phyloP scores from a whole-genome alignment of 441 rosid genomes.

The Arabidopsis hybrid region DNA sequence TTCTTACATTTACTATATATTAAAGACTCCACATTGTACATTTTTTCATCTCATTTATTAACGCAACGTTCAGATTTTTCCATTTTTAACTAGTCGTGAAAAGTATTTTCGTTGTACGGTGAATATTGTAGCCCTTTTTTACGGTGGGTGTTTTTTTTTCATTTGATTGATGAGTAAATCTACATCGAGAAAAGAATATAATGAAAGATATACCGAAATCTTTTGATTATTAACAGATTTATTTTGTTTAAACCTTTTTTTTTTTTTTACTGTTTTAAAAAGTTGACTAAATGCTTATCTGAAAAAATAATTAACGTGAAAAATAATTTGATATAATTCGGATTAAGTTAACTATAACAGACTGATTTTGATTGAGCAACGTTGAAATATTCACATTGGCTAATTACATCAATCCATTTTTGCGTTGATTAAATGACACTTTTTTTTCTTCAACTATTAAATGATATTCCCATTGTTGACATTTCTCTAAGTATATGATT shows the following conservation, averaged over 20 bases:
- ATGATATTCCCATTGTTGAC: conserved; percentile 32
- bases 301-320: too few relatives aligned
- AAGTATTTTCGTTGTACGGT: conserved; percentile 42
- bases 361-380: conserved; percentile 15
- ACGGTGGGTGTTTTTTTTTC: conserved; percentile 6
- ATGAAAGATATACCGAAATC: background rate
- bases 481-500: background rate
- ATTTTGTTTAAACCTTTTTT: background rate
- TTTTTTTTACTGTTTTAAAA: too few relatives aligned
- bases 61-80: conserved; percentile 45
- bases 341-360: background rate
- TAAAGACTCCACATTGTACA: conserved; percentile 17
- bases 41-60: conserved; percentile 39
- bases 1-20: conserved; percentile 7
- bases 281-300: too few relatives aligned
- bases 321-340: too few relatives aligned
- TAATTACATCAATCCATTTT: conserved; percentile 23
- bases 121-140: conserved; percentile 32
- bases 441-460: conserved; percentile 16
- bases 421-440: conserved; percentile 20
- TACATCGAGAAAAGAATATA: background rate
- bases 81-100: conserved; percentile 43
- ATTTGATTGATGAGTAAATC: background rate
- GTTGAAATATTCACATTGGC: conserved; percentile 23
- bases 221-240: background rate